Conservation (phyloP, 2,329 filamentous ascomycete species). For the Calonectria honghensis region DNA sequence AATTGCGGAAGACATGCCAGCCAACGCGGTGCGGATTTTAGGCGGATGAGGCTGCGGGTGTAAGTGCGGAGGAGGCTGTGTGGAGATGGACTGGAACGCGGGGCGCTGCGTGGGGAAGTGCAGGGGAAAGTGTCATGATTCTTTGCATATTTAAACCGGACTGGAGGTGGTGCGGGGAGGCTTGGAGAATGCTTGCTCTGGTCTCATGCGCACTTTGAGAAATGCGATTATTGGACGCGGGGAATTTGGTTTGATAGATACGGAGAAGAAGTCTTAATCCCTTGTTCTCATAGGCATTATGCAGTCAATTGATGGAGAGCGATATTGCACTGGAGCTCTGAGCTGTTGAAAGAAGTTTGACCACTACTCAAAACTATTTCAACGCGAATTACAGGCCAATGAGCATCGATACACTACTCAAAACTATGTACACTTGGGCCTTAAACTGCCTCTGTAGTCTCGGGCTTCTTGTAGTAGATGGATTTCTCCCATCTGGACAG, state of each 20-base stretch:
- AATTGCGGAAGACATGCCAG: not conserved
- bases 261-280: no score
- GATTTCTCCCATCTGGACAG: constrained; percentile 1
- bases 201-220: not conserved
- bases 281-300: no score
- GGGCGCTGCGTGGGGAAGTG: not conserved
- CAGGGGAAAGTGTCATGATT: not conserved
- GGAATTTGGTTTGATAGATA: not conserved
- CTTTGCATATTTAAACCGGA: not conserved
- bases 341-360: not conserved
- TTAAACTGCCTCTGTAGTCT: not conserved
- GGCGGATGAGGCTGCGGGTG: not conserved
- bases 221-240: not conserved
- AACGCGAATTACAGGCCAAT: not conserved
- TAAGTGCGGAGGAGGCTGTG: not conserved
- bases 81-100: not conserved
- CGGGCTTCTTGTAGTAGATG: constrained; percentile 5
- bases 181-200: not conserved
- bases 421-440: not conserved
- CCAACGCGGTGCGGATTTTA: not conserved
- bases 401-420: not conserved
- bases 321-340: not conserved
- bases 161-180: not conserved
- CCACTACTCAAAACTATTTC: not conserved
- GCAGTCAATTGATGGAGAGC: not conserved